Percentiles rank a stretch among this genome's conserved stretches.
Evolutionary conservation across 306 rosid species (phyloP).

Genomic region (Prunus mira): DNA sequence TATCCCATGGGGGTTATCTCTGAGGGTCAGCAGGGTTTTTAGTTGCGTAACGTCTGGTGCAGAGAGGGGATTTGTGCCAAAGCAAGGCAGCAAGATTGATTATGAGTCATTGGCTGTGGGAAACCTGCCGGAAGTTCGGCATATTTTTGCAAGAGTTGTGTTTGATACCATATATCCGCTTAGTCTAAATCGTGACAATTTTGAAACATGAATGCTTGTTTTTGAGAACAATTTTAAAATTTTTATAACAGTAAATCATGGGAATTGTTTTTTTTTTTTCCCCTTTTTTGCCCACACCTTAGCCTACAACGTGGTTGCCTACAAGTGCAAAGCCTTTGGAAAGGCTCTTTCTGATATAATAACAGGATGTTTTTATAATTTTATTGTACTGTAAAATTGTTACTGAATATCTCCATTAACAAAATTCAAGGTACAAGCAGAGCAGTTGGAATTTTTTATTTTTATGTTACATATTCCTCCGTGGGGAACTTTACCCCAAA

Average conservation of each 20-base stretch:
- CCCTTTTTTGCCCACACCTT: too few relatives aligned
- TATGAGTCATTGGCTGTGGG: constrained; percentile 52
- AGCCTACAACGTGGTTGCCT: not conserved
- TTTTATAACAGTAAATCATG: not conserved
- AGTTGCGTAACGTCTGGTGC: constrained; percentile 38
- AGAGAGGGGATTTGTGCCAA: constrained; percentile 30
- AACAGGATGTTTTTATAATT: too few relatives aligned
- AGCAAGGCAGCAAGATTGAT: constrained; percentile 56
- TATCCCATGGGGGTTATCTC: constrained; percentile 54
- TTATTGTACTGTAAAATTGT: not conserved
- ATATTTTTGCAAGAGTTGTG: constrained; percentile 68
- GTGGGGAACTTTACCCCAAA: not conserved
- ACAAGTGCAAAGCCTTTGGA: too few relatives aligned
- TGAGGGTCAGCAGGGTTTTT: constrained; percentile 47
- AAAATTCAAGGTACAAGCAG: not conserved
- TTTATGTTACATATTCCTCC: not conserved
- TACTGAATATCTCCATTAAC: not conserved
- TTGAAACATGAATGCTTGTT: constrained; percentile 7
- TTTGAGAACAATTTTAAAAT: not conserved
- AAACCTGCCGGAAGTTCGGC: constrained; percentile 47
- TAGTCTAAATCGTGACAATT: constrained; percentile 20
- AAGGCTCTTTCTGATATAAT: too few relatives aligned
- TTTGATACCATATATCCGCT: constrained; percentile 70
- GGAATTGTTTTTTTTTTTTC: not conserved
- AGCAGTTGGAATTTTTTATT: not conserved